Percentiles rank a stretch among this genome's conserved stretches.
These are phyloP conservation scores for Apium graveolens DNA, from an alignment of 129 eudicot species.

Conservation along the genomic window DNA sequence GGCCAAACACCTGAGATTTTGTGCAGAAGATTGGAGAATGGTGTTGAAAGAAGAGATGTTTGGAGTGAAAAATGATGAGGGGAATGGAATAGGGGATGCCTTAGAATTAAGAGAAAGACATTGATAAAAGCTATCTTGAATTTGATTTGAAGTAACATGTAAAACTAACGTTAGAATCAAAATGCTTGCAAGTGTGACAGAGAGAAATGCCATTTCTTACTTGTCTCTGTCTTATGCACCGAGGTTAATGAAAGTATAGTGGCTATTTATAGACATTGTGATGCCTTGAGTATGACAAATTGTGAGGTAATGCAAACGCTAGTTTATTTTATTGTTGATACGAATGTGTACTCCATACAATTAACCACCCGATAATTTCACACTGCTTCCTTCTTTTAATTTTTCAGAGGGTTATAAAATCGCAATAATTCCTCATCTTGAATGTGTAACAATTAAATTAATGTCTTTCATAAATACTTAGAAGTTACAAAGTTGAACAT, in stretches of 20 bases:
- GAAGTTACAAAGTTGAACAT: too few relatives aligned
- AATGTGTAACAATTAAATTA: too few relatives aligned
- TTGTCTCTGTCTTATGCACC: neutral
- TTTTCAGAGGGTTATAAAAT: too few relatives aligned
- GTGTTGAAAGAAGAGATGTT: conserved; percentile 6
- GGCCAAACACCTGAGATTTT: conserved; percentile 9
- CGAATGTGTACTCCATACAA: neutral
- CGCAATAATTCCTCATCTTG: neutral
- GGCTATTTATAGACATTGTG: neutral
- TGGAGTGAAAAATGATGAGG: conserved; percentile 5
- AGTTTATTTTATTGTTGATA: neutral
- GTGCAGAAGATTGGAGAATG: conserved; percentile 11
- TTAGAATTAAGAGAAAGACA: neutral
- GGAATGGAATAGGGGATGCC: neutral
- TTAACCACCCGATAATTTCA: neutral
- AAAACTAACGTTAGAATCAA: neutral
- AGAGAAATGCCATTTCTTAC: neutral
- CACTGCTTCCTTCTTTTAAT: too few relatives aligned
- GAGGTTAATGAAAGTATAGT: neutral
- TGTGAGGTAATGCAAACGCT: conserved; percentile 3
- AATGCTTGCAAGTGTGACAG: neutral
- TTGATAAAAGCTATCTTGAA: conserved; percentile 7
- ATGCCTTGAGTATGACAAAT: neutral
- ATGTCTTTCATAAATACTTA: too few relatives aligned
- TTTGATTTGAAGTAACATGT: neutral